phyloP scores from a whole-genome alignment of 1,139 yeast species.

The Sugiyamaella grinbergsii region DNA sequence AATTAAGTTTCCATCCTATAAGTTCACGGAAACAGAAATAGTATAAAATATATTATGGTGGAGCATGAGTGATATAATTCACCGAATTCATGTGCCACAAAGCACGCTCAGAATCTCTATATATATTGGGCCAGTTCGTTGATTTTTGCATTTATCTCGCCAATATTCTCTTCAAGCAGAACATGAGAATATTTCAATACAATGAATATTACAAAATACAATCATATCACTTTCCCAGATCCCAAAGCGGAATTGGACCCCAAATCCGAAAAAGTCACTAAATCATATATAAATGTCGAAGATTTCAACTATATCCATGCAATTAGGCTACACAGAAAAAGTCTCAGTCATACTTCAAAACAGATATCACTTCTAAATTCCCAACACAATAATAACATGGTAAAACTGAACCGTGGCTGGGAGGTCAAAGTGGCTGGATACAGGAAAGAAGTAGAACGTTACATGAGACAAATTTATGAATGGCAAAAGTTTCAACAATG shows the following conservation, averaged over 20 bases:
- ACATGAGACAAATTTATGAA: conserved; percentile 13
- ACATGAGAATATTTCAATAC: no score
- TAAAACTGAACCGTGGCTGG: conserved; percentile 11
- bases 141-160: no score
- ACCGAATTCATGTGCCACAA: no score
- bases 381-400: conserved; percentile 11
- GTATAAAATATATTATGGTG: no score
- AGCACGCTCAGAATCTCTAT: no score
- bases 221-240: conserved; percentile 1
- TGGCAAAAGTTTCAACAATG: conserved; percentile 19
- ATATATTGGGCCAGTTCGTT: no score
- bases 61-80: no score
- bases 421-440: conserved; percentile 2
- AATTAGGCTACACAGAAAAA: conserved; percentile 1
- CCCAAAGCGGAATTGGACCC: not conserved
- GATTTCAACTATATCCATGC: conserved; percentile 8
- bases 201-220: conserved; percentile 6
- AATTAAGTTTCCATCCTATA: no score
- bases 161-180: no score
- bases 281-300: not conserved
- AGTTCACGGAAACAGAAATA: no score
- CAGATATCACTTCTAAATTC: not conserved
- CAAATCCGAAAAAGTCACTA: not conserved
- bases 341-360: conserved; percentile 3
- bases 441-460: conserved; percentile 11